phyloP scores from a whole-genome alignment of 768 basidiomycete genomes.

The Lentinula edodes region DNA sequence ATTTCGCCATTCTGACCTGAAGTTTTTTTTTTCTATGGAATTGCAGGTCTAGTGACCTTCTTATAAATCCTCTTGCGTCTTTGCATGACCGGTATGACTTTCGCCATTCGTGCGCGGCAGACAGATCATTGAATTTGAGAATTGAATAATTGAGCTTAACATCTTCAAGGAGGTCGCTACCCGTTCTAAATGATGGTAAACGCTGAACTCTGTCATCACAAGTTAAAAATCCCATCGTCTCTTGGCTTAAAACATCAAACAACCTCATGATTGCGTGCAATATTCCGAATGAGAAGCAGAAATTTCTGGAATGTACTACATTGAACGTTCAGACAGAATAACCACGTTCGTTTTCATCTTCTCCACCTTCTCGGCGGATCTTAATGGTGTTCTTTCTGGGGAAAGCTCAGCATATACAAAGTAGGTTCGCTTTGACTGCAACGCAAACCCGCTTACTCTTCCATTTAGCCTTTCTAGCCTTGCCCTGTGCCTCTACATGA shows the following conservation, averaged over 20 bases:
- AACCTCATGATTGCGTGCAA: neutral
- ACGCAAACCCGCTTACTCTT: too few species aligned
- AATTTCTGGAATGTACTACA: neutral
- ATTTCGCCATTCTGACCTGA: neutral
- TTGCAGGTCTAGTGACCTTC: neutral
- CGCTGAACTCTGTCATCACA: neutral
- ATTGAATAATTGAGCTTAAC: neutral
- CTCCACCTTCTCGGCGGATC: neutral
- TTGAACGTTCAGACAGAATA: too few species aligned
- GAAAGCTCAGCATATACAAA: neutral
- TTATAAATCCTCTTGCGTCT: neutral
- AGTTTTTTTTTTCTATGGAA: neutral
- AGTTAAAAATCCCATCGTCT: neutral
- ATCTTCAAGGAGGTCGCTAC: neutral
- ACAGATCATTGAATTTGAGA: neutral
- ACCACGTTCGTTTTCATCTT: neutral
- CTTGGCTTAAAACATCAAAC: neutral
- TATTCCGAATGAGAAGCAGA: neutral
- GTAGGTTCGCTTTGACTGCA: neutral
- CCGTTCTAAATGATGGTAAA: neutral
- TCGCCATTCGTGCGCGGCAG: neutral
- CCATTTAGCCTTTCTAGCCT: neutral
- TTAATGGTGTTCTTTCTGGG: neutral
- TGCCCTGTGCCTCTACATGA: neutral
- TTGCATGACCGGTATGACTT: neutral